Evolutionary conservation across 164 flowering plant species (phyloP).

Genomic region (Tinospora cordifolia): DNA sequence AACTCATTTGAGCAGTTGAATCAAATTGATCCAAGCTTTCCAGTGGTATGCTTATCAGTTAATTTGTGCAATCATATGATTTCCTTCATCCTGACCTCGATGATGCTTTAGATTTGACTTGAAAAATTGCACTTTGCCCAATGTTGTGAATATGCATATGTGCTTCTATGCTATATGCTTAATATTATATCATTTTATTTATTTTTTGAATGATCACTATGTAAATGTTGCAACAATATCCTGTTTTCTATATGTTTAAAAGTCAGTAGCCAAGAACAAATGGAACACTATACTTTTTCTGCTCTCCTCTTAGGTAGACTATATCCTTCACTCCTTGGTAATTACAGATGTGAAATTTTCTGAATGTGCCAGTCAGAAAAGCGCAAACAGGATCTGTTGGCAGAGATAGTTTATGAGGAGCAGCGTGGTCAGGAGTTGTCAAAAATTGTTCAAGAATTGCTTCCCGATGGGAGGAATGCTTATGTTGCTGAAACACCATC

Average conservation of each 20-base stretch:
- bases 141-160: too few relatives aligned
- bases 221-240: background rate
- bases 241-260: background rate
- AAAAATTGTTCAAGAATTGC: conserved; percentile 52
- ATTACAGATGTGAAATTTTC: background rate
- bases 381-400: conserved; percentile 61
- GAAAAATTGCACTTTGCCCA: background rate
- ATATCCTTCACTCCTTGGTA: background rate
- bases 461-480: conserved; percentile 39
- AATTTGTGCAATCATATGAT: background rate
- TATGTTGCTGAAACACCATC: conserved; percentile 31
- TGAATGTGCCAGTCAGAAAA: conserved; percentile 48
- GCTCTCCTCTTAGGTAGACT: background rate
- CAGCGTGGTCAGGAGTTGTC: conserved; percentile 57
- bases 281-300: background rate
- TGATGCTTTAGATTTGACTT: background rate
- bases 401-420: conserved; percentile 62
- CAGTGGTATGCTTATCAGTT: background rate
- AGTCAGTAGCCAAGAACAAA: background rate
- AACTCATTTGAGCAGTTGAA: background rate
- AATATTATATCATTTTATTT: too few relatives aligned
- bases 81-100: background rate
- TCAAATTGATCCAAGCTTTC: background rate
- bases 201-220: too few relatives aligned
- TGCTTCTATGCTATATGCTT: too few relatives aligned